Evolutionary conservation across 2,329 filamentous ascomycete species (phyloP), one percentile per base, ranked within the genome.

Genomic region (Teratosphaeria epicoccoides): DNA sequence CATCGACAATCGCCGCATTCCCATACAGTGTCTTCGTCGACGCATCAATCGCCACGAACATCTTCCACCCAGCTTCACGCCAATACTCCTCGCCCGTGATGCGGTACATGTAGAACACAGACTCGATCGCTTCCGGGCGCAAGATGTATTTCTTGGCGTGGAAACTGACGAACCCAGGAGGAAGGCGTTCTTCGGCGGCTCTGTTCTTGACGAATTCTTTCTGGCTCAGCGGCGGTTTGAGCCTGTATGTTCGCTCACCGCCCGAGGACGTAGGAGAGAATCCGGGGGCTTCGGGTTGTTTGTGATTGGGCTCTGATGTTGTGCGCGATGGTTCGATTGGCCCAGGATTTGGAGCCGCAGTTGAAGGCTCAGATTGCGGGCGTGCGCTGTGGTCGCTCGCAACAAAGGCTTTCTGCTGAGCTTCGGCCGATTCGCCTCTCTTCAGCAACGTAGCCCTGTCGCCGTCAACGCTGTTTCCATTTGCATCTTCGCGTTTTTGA

Each of bases 51-150:
- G 84, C 76, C 56, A 82, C 71, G 66, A 88, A 95, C 87, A 95
- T 94, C 47, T 75, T 73, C 89, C 89, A 95, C 14, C 87, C 90
- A 58, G 85, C 84, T 24, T 94, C 87, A 65, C 85, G 84, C 77
- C 87, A 88, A 4, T 70, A 68, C 1, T 76, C 70, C 57, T 93
- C 85, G 46, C 88, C 89, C 0, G 88, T 94, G 68, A 94, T 88
- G 64, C 89, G 86, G 71, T 94, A 93, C 75, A 94, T 84, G 71
- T 90, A 87, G 78, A 88, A 94, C 12, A 94, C 82, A 0, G 84
- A 88, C 63, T 95, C 88, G 60, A 95, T 89, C 0, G 87, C 87
- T 72, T 95, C 88, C 20, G 88, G 87, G 22, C 73, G 65, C 3
- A 76, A 61, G 26, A 75, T 61, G 58, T 73, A 76, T 17, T 66